Base-by-base conservation (phyloP, 805 yeast species). In the Kluyveromyces nonfermentans region DNA sequence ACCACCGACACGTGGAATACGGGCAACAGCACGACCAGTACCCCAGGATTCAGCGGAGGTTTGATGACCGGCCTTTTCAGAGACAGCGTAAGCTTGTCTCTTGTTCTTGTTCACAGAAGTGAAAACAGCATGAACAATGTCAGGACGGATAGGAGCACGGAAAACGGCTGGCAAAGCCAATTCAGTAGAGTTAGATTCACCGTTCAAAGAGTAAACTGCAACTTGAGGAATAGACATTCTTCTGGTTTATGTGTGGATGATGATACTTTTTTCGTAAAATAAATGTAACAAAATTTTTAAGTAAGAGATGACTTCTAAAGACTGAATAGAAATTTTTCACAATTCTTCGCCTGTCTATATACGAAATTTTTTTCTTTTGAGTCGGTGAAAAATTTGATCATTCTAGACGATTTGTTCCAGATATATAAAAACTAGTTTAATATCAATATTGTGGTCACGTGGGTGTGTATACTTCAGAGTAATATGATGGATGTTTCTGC, bases 21-120 rank as follows among this genome's bases (percentile, higher is more conserved):
- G 90, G 78, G 98, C 97, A 70, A 93, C 96, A 76, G 98, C 98
- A 81, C 98, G 89, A 82, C 98, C 98, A 65, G 98, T 93, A 88
- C 98, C 98, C 98, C 98, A 93, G 56, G 98, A 93, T 78, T 88
- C 97, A 72, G 98, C 98, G 55, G 97, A 90, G 75, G 97, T 89
- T 80, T 93, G 97, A 83, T 87, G 95, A 79, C 98, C 98, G 69
- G 98, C 98, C 78, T 88, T 85, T 72, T 82, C 88, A 64, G 97
- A 83, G 64, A 93, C 98, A 71, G 99, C 96, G 84, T 93, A 93
- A 74, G 99, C 97, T 79, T 93, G 99, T 78, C 99, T 88, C 88
- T 90, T 90, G 96, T 93, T 93, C 93, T 93, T 93, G 94, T 89
- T 89, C 65, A 93, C 87, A 71, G 89, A 84, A 71, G 89, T 85